These are phyloP conservation scores for Trichopus zeylanicus DNA, from an alignment of 116 monocot genomes.

Conservation along the genomic window DNA sequence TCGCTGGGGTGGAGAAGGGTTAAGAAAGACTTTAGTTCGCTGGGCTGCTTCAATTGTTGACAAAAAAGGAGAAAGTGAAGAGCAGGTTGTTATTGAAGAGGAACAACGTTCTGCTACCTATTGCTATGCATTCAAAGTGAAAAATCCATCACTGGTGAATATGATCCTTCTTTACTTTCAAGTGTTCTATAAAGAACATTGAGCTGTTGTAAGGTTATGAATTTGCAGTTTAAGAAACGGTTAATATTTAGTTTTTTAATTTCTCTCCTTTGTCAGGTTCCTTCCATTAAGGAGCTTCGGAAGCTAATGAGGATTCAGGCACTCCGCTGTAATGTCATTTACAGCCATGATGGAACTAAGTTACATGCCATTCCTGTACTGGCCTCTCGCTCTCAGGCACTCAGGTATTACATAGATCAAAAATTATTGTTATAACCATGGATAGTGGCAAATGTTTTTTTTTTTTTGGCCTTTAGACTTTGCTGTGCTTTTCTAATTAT, in stretches of 20 bases:
- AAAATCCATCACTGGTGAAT: slow-evolving; percentile 58
- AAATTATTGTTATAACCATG: not conserved
- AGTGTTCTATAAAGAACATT: too few species aligned
- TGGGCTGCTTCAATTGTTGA: slow-evolving; percentile 72
- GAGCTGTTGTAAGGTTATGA: too few species aligned
- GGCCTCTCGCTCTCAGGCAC: slow-evolving; percentile 93
- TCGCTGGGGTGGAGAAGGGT: slow-evolving; percentile 93
- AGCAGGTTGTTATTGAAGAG: slow-evolving; percentile 62
- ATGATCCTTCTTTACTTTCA: not conserved
- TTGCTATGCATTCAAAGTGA: slow-evolving; percentile 75
- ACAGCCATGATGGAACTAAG: slow-evolving; percentile 75
- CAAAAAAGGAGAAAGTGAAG: slow-evolving; percentile 43
- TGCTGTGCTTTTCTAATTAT: too few species aligned
- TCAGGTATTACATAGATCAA: slow-evolving; percentile 47
- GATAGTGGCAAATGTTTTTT: not conserved
- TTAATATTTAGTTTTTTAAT: not conserved
- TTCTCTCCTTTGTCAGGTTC: slow-evolving; percentile 35
- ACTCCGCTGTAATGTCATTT: slow-evolving; percentile 78
- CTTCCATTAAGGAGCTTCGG: slow-evolving; percentile 71
- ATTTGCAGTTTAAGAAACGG: too few species aligned
- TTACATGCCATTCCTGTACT: slow-evolving; percentile 85
- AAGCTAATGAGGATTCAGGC: slow-evolving; percentile 87
- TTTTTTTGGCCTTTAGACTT: too few species aligned
- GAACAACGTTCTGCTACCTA: slow-evolving; percentile 66
- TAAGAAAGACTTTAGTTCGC: slow-evolving; percentile 77